phyloP scores from a whole-genome alignment of 345 rosid genomes.

The Cardamine chenopodiifolia region DNA sequence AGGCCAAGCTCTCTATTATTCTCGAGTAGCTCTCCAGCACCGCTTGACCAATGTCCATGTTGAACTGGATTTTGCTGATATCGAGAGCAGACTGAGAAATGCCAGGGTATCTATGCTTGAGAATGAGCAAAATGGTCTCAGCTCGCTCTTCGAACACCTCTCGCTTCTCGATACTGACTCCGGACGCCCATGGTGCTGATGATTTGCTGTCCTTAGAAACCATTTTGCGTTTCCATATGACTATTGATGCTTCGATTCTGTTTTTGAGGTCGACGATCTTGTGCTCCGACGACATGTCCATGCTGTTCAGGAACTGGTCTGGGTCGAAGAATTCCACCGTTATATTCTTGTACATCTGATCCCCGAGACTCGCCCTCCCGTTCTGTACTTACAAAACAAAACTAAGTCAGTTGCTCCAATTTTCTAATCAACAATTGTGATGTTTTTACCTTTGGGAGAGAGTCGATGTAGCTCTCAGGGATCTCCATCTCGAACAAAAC shows the following conservation, averaged over 20 bases:
- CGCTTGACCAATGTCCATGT: slow-evolving; percentile 84
- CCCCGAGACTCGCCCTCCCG: slow-evolving; percentile 94
- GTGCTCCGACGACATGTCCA: slow-evolving; percentile 91
- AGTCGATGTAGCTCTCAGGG: slow-evolving; percentile 90
- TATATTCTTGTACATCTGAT: slow-evolving; percentile 68
- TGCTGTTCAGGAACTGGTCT: slow-evolving; percentile 67
- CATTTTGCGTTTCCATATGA: slow-evolving; percentile 97
- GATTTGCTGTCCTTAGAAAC: slow-evolving; percentile 76
- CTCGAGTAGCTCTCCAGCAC: slow-evolving; percentile 92
- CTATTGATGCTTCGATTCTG: slow-evolving; percentile 90
- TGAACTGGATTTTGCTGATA: slow-evolving; percentile 84
- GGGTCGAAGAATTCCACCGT: slow-evolving; percentile 90
- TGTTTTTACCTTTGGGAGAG: slow-evolving; percentile 83
- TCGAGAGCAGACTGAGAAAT: slow-evolving; percentile 85
- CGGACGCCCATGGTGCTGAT: slow-evolving; percentile 67
- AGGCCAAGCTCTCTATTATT: slow-evolving; percentile 89
- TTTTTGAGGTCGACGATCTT: slow-evolving; percentile 90
- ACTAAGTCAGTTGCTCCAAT: too few species aligned
- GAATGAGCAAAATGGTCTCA: slow-evolving; percentile 72
- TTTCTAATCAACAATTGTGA: too few species aligned
- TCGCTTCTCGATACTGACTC: slow-evolving; percentile 84
- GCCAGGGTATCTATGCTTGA: slow-evolving; percentile 86
- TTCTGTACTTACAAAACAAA: too few species aligned
- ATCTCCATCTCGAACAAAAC: slow-evolving; percentile 87
- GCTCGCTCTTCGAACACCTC: slow-evolving; percentile 94